These are phyloP conservation scores for Pelagophyceae sp. DNA, from an alignment of 352 stramenopile species.

Conservation along the genomic window DNA sequence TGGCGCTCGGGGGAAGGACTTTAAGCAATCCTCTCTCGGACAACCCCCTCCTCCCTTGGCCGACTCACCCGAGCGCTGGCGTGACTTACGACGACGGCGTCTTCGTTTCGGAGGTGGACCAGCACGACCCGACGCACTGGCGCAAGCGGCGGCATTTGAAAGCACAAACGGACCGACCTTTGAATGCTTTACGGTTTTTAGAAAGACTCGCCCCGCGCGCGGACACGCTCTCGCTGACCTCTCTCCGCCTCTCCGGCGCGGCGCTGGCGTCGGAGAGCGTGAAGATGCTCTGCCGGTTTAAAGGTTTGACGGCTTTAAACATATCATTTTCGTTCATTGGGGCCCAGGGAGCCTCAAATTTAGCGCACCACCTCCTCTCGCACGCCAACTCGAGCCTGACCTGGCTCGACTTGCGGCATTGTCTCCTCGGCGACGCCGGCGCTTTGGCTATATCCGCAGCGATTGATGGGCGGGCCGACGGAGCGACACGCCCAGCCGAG, in stretches of 20 bases:
- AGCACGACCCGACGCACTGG: neutral
- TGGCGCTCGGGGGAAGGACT: neutral
- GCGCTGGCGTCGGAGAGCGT: neutral
- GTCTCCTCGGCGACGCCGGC: neutral
- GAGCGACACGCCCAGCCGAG: neutral
- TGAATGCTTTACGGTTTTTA: neutral
- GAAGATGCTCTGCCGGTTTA: neutral
- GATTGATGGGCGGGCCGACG: neutral
- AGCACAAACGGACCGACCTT: neutral
- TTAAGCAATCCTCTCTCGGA: neutral
- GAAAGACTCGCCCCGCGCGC: neutral
- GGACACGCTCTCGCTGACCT: neutral
- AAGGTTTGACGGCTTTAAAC: constrained; percentile 3
- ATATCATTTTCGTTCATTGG: constrained; percentile 13
- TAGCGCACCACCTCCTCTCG: neutral
- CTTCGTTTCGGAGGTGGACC: neutral
- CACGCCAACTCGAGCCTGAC: neutral
- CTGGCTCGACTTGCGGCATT: neutral
- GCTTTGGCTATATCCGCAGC: neutral
- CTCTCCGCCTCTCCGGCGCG: neutral
- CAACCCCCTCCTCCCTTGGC: constrained; percentile 8
- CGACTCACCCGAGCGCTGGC: neutral
- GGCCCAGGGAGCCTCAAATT: neutral
- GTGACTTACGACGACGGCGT: neutral
- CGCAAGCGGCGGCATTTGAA: neutral